These are phyloP conservation scores for Golubevia sp. DNA, from an alignment of 1,284 basidiomycete species.

Conservation along the genomic window DNA sequence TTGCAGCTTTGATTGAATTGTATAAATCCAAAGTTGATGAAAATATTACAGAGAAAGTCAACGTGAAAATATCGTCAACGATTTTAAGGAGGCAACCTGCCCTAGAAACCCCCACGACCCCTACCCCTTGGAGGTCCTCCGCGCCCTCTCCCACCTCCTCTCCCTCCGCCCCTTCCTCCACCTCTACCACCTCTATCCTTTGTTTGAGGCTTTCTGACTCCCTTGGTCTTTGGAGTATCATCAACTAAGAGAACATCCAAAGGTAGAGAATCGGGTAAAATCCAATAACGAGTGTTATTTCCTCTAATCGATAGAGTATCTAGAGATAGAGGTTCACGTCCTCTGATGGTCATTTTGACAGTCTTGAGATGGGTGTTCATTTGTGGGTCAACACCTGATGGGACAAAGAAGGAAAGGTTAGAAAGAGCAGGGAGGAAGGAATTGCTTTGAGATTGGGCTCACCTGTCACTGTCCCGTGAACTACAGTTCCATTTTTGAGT, in stretches of 20 bases:
- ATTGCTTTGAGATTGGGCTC: slow-evolving; percentile 39
- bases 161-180: no score
- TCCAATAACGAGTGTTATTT: slow-evolving; percentile 76
- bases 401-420: neutral
- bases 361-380: slow-evolving; percentile 98
- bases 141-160: neutral
- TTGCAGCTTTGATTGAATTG: no score
- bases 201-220: slow-evolving; percentile 65
- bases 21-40: no score
- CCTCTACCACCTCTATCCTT: neutral
- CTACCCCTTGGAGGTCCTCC: neutral
- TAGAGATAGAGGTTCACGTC: slow-evolving; percentile 75
- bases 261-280: slow-evolving; percentile 93
- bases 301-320: slow-evolving; percentile 61
- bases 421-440: slow-evolving; percentile 2
- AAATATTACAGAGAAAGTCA: no score
- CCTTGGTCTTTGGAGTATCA: slow-evolving; percentile 93
- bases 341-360: slow-evolving; percentile 90
- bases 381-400: slow-evolving; percentile 85
- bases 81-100: no score
- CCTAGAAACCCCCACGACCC: neutral
- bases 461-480: slow-evolving; percentile 98
- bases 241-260: slow-evolving; percentile 95
- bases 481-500: slow-evolving; percentile 93
- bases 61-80: no score